These are phyloP conservation scores for Dalbergia cultrata DNA, from an alignment of 306 rosid species.

Conservation along the genomic window DNA sequence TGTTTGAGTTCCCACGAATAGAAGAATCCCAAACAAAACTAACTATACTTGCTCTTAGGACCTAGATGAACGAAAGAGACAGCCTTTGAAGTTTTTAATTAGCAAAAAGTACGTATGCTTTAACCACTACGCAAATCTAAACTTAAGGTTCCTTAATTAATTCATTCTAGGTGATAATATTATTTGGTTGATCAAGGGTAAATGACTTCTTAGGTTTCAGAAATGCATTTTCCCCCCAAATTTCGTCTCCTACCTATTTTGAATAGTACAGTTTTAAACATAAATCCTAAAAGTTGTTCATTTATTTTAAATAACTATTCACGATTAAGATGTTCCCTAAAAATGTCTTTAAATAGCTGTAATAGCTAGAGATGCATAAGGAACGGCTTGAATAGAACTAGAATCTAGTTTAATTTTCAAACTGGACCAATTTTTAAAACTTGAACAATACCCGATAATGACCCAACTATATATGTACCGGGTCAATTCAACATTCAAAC, in stretches of 20 bases:
- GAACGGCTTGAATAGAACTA: too few species aligned
- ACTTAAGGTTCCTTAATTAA: background rate
- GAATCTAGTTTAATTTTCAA: too few species aligned
- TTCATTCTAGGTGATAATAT: background rate
- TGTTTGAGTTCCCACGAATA: constrained; percentile 19
- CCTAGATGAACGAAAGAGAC: constrained; percentile 30
- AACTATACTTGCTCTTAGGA: constrained; percentile 22
- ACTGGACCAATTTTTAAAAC: too few species aligned
- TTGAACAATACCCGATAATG: too few species aligned
- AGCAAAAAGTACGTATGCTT: background rate
- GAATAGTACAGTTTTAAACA: too few species aligned
- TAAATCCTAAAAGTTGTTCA: background rate
- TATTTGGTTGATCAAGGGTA: constrained; percentile 18
- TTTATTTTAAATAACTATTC: too few species aligned
- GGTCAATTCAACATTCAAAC: too few species aligned
- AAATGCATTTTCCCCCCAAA: background rate
- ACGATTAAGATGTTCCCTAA: too few species aligned
- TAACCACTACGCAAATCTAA: background rate
- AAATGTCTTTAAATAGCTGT: too few species aligned
- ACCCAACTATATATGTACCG: too few species aligned
- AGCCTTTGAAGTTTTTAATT: background rate
- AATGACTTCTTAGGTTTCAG: background rate
- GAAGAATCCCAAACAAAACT: constrained; percentile 17
- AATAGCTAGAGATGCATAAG: too few species aligned
- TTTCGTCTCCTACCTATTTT: background rate